Evolutionary conservation across 108 stramenopile species (phyloP).

Genomic region (Cyclostephanos invisitatus): DNA sequence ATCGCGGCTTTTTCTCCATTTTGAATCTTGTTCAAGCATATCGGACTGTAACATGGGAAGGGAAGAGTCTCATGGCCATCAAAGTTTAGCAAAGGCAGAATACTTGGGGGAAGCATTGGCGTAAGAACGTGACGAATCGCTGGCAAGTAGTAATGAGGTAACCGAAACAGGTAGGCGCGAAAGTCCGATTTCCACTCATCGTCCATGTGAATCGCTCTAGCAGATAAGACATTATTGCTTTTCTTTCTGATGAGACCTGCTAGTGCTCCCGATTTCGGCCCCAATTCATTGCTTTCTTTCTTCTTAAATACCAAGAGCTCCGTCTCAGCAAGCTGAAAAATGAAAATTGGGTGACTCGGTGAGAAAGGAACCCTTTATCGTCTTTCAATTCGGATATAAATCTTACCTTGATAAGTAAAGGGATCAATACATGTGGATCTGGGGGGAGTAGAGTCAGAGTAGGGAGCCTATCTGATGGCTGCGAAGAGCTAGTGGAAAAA

Average conservation of each 20-base stretch:
- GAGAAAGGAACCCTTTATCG: neutral
- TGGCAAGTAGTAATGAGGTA: conserved; percentile 76
- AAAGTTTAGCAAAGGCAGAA: conserved; percentile 47
- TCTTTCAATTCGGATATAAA: neutral
- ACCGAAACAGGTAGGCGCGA: conserved; percentile 68
- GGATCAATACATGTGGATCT: conserved; percentile 79
- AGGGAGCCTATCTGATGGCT: conserved; percentile 30
- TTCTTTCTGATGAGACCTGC: conserved; percentile 41
- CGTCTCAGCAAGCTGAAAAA: conserved; percentile 55
- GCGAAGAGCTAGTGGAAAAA: conserved; percentile 17
- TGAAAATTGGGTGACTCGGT: neutral
- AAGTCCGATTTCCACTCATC: conserved; percentile 79
- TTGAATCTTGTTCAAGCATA: conserved; percentile 71
- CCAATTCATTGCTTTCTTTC: conserved; percentile 45
- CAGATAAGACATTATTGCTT: conserved; percentile 31
- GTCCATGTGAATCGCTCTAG: conserved; percentile 57
- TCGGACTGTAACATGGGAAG: conserved; percentile 66
- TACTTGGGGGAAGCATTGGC: conserved; percentile 62
- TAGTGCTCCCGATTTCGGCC: conserved; percentile 17
- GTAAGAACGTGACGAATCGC: conserved; percentile 64
- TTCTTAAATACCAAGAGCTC: conserved; percentile 72
- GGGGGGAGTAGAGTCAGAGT: conserved; percentile 83
- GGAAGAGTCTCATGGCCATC: conserved; percentile 49
- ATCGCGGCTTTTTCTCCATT: conserved; percentile 59
- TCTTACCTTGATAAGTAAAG: conserved; percentile 52